Base-by-base conservation (phyloP, 805 yeast genomes). In the Candida peoriensis region DNA sequence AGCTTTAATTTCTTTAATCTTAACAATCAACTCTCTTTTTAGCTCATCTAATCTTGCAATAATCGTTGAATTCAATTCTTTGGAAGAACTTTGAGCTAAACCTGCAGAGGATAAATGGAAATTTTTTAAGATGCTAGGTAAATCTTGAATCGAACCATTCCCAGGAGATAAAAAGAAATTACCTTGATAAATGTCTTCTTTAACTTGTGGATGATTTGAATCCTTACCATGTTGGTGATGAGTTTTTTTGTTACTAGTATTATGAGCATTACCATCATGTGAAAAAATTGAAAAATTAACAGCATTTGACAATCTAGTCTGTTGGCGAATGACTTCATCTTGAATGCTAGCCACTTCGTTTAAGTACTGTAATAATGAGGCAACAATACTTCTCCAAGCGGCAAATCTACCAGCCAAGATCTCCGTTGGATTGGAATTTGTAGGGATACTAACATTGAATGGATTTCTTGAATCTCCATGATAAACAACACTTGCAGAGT, bases 311-410 rank as follows among this genome's bases (percentile, higher is more conserved):
- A 88, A 68, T 33, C 95, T 66, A 33, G 80, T 61, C 46, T 86
- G 93, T 51, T 86, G 95, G 39, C 95, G 75, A 23, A 84, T 78
- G 13, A 86, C 73, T 54, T 89, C 96, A 57, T 89, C 96, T 55
- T 88, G 93, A 37, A 85, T 89, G 11, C 83, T 72, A 8, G 86
- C 87, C 25, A 78, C 79, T 51, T 88, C 96, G 42, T 73, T 74
- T 43, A 90, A 66, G 53, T 90, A 90, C 30, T 71, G 74, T 15
- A 85, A 70, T 37, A 90, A 61, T 23, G 90, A 81, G 42, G 78
- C 76, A 38, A 88, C 78, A 36, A 89, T 76, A 26, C 74, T 70
- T 39, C 96, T 68, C 96, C 97, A 90, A 3, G 94, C 81, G 32
- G 78, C 71, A 57, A 90, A 89, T 43, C 97, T 68, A 20, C 75